phyloP scores from a whole-genome alignment of 176 grass and related monocot species.

The Saccharum spontaneum region DNA sequence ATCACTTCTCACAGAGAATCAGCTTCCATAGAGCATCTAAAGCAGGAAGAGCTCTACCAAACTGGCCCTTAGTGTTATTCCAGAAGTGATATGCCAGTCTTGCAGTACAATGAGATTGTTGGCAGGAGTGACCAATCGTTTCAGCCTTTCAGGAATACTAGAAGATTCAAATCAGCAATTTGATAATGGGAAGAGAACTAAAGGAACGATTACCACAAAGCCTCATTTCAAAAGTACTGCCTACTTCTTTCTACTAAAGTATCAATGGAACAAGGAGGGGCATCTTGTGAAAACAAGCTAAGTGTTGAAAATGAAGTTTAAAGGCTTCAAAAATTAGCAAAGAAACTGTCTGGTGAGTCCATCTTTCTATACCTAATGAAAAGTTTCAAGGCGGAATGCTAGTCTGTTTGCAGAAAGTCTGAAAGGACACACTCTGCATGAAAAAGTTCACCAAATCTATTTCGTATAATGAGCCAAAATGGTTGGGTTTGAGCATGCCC shows the following conservation, averaged over 20 bases:
- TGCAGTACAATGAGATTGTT: neutral
- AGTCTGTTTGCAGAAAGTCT: neutral
- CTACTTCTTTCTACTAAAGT: neutral
- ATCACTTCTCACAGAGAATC: neutral
- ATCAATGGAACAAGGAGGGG: neutral
- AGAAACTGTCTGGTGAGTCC: neutral
- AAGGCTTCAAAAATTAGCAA: neutral
- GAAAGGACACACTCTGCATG: neutral
- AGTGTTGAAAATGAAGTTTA: neutral
- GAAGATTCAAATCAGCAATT: slow-evolving; percentile 3
- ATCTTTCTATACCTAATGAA: neutral
- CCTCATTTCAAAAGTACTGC: neutral
- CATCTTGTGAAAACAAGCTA: neutral
- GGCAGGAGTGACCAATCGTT: neutral
- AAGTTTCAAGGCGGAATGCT: neutral
- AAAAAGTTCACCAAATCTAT: neutral
- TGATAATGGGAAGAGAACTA: neutral
- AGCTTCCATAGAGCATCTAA: neutral
- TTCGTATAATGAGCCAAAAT: neutral
- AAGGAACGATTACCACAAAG: neutral
- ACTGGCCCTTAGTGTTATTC: neutral
- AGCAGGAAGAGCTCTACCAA: neutral
- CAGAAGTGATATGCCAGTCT: neutral
- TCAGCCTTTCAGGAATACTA: neutral
- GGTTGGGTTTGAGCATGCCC: neutral